Conservation (phyloP, 2,329 filamentous ascomycete genomes). For the Karstenula rhodostoma region DNA sequence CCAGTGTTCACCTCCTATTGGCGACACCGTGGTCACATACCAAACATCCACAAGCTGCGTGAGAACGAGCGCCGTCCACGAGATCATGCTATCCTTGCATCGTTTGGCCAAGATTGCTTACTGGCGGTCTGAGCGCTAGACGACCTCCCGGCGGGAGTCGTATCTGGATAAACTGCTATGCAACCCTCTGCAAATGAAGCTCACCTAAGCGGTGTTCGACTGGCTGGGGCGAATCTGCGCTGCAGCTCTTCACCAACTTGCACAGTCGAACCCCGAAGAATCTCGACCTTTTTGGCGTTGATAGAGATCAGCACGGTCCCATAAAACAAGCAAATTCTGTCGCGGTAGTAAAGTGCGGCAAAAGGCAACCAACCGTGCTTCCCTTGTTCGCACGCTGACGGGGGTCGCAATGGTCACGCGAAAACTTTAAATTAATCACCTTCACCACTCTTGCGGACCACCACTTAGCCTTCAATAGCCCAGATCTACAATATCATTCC, state of each 20-base stretch:
- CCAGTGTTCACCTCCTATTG: background rate
- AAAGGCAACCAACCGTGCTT: constrained; percentile 13
- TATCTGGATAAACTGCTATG: constrained; percentile 6
- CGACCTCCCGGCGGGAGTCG: constrained; percentile 13
- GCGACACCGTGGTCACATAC: background rate
- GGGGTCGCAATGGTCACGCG: constrained; percentile 23
- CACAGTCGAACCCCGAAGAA: background rate
- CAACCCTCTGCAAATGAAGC: constrained; percentile 6
- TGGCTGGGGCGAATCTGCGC: constrained; percentile 7
- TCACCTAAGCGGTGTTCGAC: constrained; percentile 1
- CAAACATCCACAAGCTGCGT: background rate
- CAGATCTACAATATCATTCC: constrained; percentile 14
- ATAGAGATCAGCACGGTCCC: background rate
- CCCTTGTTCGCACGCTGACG: constrained; percentile 17
- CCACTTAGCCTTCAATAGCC: constrained; percentile 20
- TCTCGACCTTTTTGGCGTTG: background rate
- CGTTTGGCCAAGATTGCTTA: background rate
- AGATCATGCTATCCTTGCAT: background rate
- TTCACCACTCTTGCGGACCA: constrained; percentile 18
- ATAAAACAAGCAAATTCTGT: constrained; percentile 12
- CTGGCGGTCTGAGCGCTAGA: background rate
- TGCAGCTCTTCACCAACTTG: background rate
- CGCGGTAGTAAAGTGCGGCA: constrained; percentile 6
- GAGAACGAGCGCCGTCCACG: background rate
- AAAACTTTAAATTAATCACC: constrained; percentile 34